Conservation (phyloP, 2,329 filamentous ascomycete genomes). For the Alternaria angustiovoidea region DNA sequence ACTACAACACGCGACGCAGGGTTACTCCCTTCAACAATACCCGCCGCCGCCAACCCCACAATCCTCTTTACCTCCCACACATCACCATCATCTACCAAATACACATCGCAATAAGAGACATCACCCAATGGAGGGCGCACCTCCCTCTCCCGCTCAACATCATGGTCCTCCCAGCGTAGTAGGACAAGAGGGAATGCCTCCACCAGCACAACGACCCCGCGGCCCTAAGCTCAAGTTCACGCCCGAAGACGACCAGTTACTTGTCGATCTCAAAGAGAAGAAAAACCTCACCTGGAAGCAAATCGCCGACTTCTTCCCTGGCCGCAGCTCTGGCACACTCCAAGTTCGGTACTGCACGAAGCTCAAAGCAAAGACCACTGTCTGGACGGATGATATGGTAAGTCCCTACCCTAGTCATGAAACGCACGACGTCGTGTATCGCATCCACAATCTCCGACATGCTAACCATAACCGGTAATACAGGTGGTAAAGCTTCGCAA, state of each 20-base stretch:
- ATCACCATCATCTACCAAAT: constrained; percentile 84
- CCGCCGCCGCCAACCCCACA: constrained; percentile 37
- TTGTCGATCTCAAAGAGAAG: constrained; percentile 92
- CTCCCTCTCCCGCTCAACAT: constrained; percentile 49
- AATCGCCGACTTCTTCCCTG: constrained; percentile 95
- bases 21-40: constrained; percentile 49
- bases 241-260: constrained; percentile 84
- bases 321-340: constrained; percentile 85
- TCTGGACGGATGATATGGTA: constrained; percentile 95
- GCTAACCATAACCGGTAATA: constrained; percentile 44
- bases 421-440: constrained; percentile 48
- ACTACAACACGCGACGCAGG: constrained; percentile 51
- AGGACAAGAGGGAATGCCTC: constrained; percentile 85
- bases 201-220: constrained; percentile 79
- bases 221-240: constrained; percentile 95
- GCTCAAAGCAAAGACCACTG: constrained; percentile 89
- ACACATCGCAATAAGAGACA: constrained; percentile 70
- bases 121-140: constrained; percentile 60
- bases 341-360: constrained; percentile 97
- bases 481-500: constrained; percentile 80
- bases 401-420: constrained; percentile 50
- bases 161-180: constrained; percentile 83
- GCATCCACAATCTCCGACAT: constrained; percentile 39
- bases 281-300: constrained; percentile 97
- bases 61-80: constrained; percentile 50